Evolutionary conservation across 441 rosid species (phyloP).

Genomic region (Pelargonium citronellum): DNA sequence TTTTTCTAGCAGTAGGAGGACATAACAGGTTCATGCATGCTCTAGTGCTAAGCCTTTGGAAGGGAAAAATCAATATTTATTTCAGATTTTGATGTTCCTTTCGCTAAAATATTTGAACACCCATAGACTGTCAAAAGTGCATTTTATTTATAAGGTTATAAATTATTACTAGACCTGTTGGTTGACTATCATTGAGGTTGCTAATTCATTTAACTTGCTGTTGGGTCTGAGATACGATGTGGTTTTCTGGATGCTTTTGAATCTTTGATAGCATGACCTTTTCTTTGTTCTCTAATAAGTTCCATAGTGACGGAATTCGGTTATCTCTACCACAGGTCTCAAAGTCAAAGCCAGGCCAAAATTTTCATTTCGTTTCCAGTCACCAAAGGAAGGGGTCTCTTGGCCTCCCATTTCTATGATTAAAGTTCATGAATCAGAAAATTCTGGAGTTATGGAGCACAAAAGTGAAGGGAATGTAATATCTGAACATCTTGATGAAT

Average conservation of each 20-base stretch:
- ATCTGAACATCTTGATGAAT: conserved; percentile 27
- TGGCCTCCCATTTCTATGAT: conserved; percentile 16
- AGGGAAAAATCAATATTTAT: conserved; percentile 4
- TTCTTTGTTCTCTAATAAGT: conserved; percentile 11
- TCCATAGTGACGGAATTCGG: neutral
- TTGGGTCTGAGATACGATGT: neutral
- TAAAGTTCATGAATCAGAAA: conserved; percentile 37
- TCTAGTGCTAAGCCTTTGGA: neutral
- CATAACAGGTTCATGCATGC: neutral
- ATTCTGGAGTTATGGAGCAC: conserved; percentile 27
- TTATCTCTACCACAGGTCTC: conserved; percentile 34
- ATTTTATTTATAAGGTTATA: neutral
- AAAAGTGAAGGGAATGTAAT: conserved; percentile 29
- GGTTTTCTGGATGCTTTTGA: conserved; percentile 1
- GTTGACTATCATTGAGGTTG: conserved; percentile 5
- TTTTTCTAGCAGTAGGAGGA: neutral
- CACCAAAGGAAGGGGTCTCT: conserved; percentile 29
- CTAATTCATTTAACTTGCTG: neutral
- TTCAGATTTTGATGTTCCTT: conserved; percentile 6
- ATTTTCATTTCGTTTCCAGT: conserved; percentile 47
- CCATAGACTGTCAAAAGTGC: neutral
- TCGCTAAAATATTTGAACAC: conserved; percentile 10
- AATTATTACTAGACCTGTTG: neutral
- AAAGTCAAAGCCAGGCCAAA: conserved; percentile 52
- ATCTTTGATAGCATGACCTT: neutral